Base-by-base conservation (phyloP, 768 basidiomycete species). In the Dacryopinax primogenitus region DNA sequence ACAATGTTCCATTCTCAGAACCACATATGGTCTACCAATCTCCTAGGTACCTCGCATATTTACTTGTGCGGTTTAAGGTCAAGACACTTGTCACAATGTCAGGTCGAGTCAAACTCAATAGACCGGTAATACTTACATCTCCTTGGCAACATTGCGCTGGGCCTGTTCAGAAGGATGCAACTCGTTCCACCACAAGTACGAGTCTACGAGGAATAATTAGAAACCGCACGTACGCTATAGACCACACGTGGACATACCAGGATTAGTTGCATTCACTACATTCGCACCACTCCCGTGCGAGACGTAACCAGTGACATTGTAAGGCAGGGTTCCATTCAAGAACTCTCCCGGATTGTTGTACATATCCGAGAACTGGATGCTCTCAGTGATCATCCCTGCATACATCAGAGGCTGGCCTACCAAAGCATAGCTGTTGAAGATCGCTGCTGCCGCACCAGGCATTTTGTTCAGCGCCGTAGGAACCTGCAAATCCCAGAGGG, bases 81-180 rank as follows among this genome's bases (percentile, higher is more conserved):
- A 30, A 23, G 30, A 58, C 26, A 21, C 51, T 58, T 9, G 23
- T 28, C 9, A 13, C 3, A 18, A 18, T 44, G 41, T 58, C 51
- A 26, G 26, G 21, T 30, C 51, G 30, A 7, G 13, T 21, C 26
- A 11, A 28, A 9, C 18, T 6, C 9, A 6, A 28, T 21, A 58
- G 9, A 30, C 26, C 18, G 11, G 30, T 26, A 18, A 13, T 58
- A 26, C 51, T 32, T 30, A 58, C 51, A 85, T 80, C 67, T 84
- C 79, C 58, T 77, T 74, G 0, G 82, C 84, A 1, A 85, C 76
- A 34, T 81, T 76, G 11, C 84, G 74, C 64, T 82, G 80, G 0
- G 81, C 77, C 68, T 86, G 84, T 68, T 84, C 82, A 2, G 82
- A 83, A 4, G 82, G 82, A 69, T 85, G 84, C 18, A 86, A 74